These are phyloP conservation scores for Acanthamoeba sp. DNA, from an alignment of 208 protist species.

Conservation along the genomic window DNA sequence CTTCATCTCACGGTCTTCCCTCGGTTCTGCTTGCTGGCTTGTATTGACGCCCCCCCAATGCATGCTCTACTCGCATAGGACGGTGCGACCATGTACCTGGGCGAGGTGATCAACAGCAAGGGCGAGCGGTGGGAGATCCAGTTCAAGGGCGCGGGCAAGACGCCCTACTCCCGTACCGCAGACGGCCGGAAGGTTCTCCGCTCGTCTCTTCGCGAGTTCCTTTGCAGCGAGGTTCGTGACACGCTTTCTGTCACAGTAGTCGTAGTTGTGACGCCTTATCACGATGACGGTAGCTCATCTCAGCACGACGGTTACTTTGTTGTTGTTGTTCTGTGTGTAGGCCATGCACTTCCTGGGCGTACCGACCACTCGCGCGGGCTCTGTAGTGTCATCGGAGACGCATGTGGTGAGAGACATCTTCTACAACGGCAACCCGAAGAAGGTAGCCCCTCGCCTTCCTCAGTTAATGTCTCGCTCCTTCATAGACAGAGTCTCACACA, in stretches of 20 bases:
- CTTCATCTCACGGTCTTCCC: background rate
- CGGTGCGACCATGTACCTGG: conserved; percentile 86
- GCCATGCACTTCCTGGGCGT: conserved; percentile 85
- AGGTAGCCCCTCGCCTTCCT: background rate
- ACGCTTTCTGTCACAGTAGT: background rate
- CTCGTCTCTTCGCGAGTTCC: conserved; percentile 87
- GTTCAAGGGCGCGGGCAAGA: conserved; percentile 83
- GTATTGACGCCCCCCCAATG: too few species aligned
- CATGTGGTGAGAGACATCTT: conserved; percentile 80
- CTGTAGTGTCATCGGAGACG: conserved; percentile 62
- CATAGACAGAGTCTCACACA: too few species aligned
- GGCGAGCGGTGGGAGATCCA: conserved; percentile 78
- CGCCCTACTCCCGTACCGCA: conserved; percentile 86
- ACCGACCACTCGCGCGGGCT: conserved; percentile 85
- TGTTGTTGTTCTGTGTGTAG: conserved; percentile 67
- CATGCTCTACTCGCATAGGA: too few species aligned
- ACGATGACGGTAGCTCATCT: background rate
- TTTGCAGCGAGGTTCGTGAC: conserved; percentile 80
- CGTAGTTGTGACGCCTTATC: background rate
- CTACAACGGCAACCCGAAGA: conserved; percentile 81
- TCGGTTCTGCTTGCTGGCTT: background rate
- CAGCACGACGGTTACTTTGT: background rate
- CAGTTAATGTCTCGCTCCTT: background rate
- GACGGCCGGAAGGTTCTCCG: conserved; percentile 89
- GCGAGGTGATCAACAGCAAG: conserved; percentile 83